phyloP scores from a whole-genome alignment of 352 stramenopile species.

The Globisporangium heterothallicum region DNA sequence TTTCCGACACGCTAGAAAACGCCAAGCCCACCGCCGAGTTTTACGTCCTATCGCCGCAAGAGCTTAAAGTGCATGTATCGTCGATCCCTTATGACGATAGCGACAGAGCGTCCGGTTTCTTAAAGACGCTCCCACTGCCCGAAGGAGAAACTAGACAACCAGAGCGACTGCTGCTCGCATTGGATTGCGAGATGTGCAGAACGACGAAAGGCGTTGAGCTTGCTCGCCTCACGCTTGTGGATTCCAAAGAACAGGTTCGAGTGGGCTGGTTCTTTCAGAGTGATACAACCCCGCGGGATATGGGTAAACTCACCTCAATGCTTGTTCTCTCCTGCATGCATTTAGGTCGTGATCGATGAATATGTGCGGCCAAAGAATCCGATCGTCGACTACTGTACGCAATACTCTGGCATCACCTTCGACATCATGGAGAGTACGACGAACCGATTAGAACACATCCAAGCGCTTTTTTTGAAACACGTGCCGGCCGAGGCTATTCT shows the following conservation, averaged over 20 bases:
- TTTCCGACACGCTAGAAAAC: constrained; percentile 21
- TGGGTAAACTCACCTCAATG: too few relatives aligned
- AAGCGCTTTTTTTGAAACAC: constrained; percentile 49
- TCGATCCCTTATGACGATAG: constrained; percentile 48
- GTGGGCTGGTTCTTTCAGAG: too few relatives aligned
- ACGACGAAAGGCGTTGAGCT: constrained; percentile 86
- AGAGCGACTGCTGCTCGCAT: constrained; percentile 52
- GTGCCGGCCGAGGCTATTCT: constrained; percentile 71
- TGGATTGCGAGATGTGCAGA: constrained; percentile 87
- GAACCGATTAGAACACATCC: constrained; percentile 57
- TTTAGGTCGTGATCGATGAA: constrained; percentile 84
- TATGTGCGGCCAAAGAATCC: constrained; percentile 73
- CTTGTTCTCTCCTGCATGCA: too few relatives aligned
- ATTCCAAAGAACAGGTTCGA: constrained; percentile 51
- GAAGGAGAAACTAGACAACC: constrained; percentile 25
- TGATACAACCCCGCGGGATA: too few relatives aligned
- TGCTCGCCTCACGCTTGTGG: constrained; percentile 64
- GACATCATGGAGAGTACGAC: constrained; percentile 74
- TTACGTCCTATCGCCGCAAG: constrained; percentile 62
- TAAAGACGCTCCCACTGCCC: constrained; percentile 32
- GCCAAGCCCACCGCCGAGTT: constrained; percentile 60
- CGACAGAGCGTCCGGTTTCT: constrained; percentile 29
- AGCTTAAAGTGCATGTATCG: constrained; percentile 48
- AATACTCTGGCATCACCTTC: constrained; percentile 79
- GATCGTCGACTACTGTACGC: constrained; percentile 86